Evolutionary conservation across 2,329 filamentous ascomycete genomes (phyloP), one percentile per base, ranked within the genome.

Genomic region (Phyllosticta citriasiana): DNA sequence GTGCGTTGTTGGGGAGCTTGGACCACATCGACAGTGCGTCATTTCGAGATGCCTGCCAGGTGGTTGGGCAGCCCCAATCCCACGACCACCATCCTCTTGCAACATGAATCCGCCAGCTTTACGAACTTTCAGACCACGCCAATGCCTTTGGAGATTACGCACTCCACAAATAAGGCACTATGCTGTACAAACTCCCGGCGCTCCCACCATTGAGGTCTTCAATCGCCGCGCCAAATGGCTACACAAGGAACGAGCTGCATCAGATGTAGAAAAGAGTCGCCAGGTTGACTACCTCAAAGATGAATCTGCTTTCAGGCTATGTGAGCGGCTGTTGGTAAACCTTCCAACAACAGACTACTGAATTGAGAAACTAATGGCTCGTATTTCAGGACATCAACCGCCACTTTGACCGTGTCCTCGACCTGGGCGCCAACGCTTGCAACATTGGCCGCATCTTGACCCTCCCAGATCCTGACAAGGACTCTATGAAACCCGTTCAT

Each of bases 351-450:
- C 14, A 47, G 6, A 7, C 14, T 3, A 5, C 6, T n/a, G 14
- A 16, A 33, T 30, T 27, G 30, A 24, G 25, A 14, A 57, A 25
- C 55, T 63, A 22, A 22, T 19, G 24, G 53, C 50, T n/a, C 8
- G 24, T 33, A n/a, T 0, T 24, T 25, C 65, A 92, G 89, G 92
- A 97, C 72, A 95, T 99, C 78, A 96, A 96, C 69, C 88, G 94
- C 33, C 81, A 85, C 61, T 97, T 96, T 68, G 84, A 88, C 53
- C 82, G 84, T 66, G 91, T 91, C 25, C 88, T 99, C 63, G 94
- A 99, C 74, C 85, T 97, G 33, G 94, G 94, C 64, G 93, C 94
- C 64, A 96, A 97, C 73, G 90, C 93, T 64, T 97, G 93, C 81
- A 96, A 97, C 74, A 86, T 99, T 64, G 92, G 92, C 22, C 86